A percentile compares a stretch with the other conserved stretches of the same genome.
phyloP scores from a whole-genome alignment of 352 stramenopile genomes.

The Pythium monospermum region DNA sequence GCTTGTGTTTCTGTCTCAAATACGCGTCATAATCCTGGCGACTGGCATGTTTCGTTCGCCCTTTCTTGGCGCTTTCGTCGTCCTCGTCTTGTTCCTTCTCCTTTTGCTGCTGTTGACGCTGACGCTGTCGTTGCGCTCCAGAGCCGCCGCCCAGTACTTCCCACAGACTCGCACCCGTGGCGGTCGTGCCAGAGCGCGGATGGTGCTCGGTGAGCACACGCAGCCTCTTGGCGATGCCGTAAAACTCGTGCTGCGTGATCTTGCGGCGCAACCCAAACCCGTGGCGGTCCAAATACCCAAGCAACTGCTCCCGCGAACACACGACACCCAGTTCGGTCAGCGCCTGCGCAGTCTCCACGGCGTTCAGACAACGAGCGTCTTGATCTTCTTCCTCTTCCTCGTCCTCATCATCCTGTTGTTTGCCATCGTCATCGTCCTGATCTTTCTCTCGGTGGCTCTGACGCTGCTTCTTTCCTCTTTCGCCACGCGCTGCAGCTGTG shows the following conservation, averaged over 20 bases:
- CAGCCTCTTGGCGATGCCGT: constrained; percentile 37
- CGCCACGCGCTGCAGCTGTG: background rate
- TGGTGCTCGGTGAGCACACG: no score
- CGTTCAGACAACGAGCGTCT: constrained; percentile 4
- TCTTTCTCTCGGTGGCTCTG: background rate
- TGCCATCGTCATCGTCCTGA: constrained; percentile 22
- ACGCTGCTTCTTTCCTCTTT: constrained; percentile 1
- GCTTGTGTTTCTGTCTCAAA: constrained; percentile 10
- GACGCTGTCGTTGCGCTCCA: no score
- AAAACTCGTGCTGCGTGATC: constrained; percentile 31
- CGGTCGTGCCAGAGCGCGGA: constrained; percentile 8
- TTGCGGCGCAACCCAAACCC: constrained; percentile 31
- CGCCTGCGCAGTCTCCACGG: constrained; percentile 57
- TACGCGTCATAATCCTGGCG: constrained; percentile 51
- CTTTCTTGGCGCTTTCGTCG: constrained; percentile 9
- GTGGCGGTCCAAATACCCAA: constrained; percentile 51
- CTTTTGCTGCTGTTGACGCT: background rate
- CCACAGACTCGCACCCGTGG: background rate
- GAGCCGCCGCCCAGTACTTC: background rate
- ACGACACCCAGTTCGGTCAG: constrained; percentile 60
- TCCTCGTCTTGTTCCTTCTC: constrained; percentile 6
- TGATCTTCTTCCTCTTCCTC: constrained; percentile 15
- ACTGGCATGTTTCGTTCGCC: constrained; percentile 27
- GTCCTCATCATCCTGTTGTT: constrained; percentile 29
- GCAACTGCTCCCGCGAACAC: constrained; percentile 53